These are phyloP conservation scores for Podospora pseudoanserina DNA, from an alignment of 495 filamentous ascomycete genomes.

Conservation along the genomic window DNA sequence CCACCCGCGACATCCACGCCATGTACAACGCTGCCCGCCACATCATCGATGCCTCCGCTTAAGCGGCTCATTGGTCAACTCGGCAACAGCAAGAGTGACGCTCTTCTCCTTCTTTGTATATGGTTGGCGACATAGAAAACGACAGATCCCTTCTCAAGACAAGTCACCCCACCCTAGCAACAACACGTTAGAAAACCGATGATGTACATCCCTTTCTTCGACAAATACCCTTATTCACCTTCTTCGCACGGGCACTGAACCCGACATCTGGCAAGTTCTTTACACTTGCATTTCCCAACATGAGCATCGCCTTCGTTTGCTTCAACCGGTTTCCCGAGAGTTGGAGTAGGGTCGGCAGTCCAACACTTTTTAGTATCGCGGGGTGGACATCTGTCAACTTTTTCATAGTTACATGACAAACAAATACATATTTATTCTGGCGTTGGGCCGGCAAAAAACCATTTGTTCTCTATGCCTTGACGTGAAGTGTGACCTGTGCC, in stretches of 20 bases:
- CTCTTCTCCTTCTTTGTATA: conserved; percentile 7
- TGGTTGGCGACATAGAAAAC: neutral
- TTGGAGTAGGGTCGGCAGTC: conserved; percentile 1
- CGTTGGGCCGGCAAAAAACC: conserved; percentile 3
- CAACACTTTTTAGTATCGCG: neutral
- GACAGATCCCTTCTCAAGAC: neutral
- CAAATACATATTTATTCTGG: conserved; percentile 1
- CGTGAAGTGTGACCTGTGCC: neutral
- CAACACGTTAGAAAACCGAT: neutral
- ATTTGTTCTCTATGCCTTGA: neutral
- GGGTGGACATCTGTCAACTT: neutral
- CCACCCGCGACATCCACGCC: conserved; percentile 35
- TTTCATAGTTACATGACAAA: conserved; percentile 4
- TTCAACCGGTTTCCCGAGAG: neutral
- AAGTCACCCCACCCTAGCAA: neutral
- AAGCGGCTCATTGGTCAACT: neutral
- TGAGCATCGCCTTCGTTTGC: neutral
- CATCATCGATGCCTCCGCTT: conserved; percentile 29
- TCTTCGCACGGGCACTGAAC: conserved; percentile 7
- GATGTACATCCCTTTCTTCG: neutral
- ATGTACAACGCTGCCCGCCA: conserved; percentile 32
- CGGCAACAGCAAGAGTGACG: neutral
- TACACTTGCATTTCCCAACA: conserved; percentile 9
- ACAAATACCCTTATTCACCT: neutral
- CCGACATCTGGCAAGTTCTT: neutral